Percentiles rank a stretch among this genome's conserved stretches.
phyloP scores from a whole-genome alignment of 192 early-diverging fungal genomes.

The Coemansia umbellata region DNA sequence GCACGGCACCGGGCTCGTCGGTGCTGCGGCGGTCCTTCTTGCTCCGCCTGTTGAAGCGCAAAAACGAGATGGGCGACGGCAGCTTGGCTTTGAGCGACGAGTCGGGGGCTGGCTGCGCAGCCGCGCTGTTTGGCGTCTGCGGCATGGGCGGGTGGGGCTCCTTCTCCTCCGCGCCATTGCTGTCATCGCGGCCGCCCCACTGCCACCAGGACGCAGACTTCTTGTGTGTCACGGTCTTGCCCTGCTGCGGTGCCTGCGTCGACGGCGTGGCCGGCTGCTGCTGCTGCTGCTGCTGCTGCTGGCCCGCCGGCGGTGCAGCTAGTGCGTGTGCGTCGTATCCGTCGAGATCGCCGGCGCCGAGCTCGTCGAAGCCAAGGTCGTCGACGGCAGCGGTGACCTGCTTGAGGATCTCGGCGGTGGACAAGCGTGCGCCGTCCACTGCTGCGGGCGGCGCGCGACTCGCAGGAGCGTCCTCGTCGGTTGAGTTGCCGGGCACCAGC shows the following conservation, averaged over 20 bases:
- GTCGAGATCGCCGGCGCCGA: conserved; percentile 27
- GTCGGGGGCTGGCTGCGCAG: neutral
- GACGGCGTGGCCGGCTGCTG: neutral
- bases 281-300: conserved; percentile 3
- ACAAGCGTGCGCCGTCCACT: conserved; percentile 22
- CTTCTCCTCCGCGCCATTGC: neutral
- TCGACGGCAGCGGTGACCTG: conserved; percentile 46
- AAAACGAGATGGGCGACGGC: conserved; percentile 41
- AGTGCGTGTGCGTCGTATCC: conserved; percentile 3
- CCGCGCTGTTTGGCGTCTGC: neutral
- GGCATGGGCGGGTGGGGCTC: neutral
- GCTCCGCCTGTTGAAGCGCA: conserved; percentile 45
- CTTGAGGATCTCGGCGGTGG: conserved; percentile 47
- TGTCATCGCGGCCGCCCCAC: conserved; percentile 31
- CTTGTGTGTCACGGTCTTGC: conserved; percentile 33
- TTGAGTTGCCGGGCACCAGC: conserved; percentile 7
- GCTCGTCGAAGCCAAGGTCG: conserved; percentile 42
- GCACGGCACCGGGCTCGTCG: neutral
- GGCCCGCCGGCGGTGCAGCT: neutral
- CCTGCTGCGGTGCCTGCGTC: conserved; percentile 1
- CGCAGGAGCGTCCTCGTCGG: neutral
- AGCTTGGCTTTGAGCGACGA: conserved; percentile 34
- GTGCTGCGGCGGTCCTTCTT: conserved; percentile 23
- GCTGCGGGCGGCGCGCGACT: neutral
- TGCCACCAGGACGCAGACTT: conserved; percentile 50